These are phyloP conservation scores for Cymbopogon citratus DNA, from an alignment of 176 grass and related monocot genomes.

Conservation along the genomic window DNA sequence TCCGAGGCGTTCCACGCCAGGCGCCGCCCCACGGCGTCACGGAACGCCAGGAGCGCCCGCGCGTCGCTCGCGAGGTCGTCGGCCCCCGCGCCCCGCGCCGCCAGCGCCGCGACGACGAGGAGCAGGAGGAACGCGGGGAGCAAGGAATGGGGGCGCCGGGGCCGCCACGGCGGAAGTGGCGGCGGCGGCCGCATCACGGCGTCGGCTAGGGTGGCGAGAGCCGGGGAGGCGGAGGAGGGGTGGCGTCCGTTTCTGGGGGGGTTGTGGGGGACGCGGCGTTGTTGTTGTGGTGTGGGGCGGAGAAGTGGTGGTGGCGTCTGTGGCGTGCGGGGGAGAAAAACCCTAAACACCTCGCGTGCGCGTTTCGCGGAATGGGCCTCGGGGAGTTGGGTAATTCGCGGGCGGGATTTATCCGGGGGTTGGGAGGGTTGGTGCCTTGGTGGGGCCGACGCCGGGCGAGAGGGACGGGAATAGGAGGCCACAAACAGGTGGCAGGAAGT, in stretches of 20 bases:
- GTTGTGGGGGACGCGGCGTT: background rate
- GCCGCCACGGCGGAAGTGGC: background rate
- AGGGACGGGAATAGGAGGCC: background rate
- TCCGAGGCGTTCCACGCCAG: slow-evolving; percentile 39
- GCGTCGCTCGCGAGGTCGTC: slow-evolving; percentile 51
- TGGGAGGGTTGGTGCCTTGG: background rate
- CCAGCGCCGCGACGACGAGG: background rate
- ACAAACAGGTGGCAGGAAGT: background rate
- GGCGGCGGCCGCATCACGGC: slow-evolving; percentile 24
- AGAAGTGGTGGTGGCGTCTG: background rate
- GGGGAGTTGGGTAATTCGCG: background rate
- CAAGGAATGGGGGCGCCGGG: background rate
- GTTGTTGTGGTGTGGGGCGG: background rate
- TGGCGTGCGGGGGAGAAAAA: slow-evolving; percentile 32
- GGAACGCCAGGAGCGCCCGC: slow-evolving; percentile 48
- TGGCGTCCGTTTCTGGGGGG: background rate
- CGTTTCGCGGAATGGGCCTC: slow-evolving; percentile 14
- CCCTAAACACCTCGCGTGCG: slow-evolving; percentile 42
- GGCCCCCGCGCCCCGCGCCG: background rate
- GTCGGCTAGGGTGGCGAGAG: background rate
- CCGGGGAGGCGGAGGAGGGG: too few species aligned
- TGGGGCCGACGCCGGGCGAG: background rate
- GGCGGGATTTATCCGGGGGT: slow-evolving; percentile 6
- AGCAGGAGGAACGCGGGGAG: background rate
- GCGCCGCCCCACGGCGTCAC: slow-evolving; percentile 38